phyloP scores from a whole-genome alignment of 352 stramenopile genomes.

The Phytophthora tubulina region DNA sequence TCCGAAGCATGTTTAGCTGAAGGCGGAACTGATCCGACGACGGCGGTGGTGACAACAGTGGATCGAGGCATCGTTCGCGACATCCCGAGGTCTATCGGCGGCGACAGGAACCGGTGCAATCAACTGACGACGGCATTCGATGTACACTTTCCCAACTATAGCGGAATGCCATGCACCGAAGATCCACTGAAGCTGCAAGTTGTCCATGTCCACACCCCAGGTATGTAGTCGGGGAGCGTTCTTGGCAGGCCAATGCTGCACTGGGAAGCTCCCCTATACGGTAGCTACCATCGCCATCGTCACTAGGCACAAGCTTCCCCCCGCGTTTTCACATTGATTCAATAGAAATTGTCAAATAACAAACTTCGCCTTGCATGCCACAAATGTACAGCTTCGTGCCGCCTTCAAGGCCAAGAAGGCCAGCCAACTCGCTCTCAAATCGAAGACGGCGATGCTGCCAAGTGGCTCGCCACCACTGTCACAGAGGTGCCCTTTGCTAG shows the following conservation, averaged over 20 bases:
- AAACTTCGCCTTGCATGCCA: background rate
- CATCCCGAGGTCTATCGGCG: background rate
- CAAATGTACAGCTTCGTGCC: background rate
- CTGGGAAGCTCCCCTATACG: background rate
- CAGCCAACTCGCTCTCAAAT: background rate
- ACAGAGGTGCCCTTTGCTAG: too few relatives aligned
- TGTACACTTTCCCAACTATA: background rate
- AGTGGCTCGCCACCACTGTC: too few relatives aligned
- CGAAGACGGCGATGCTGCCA: background rate
- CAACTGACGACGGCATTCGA: slow-evolving; percentile 1
- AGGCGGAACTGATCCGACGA: slow-evolving; percentile 13
- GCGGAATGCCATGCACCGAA: slow-evolving; percentile 7
- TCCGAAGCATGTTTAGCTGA: slow-evolving; percentile 63
- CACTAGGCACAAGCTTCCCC: slow-evolving; percentile 7
- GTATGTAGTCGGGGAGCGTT: too few relatives aligned
- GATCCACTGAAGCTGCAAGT: background rate
- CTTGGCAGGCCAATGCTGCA: background rate
- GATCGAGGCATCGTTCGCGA: background rate
- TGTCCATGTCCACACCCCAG: too few relatives aligned
- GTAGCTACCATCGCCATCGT: background rate
- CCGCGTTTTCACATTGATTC: slow-evolving; percentile 32
- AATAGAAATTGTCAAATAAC: slow-evolving; percentile 35
- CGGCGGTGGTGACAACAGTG: background rate
- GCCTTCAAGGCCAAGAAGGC: background rate
- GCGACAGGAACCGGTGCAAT: slow-evolving; percentile 5